Conservation (phyloP, 768 basidiomycete genomes). For the Russula ochroleuca region DNA sequence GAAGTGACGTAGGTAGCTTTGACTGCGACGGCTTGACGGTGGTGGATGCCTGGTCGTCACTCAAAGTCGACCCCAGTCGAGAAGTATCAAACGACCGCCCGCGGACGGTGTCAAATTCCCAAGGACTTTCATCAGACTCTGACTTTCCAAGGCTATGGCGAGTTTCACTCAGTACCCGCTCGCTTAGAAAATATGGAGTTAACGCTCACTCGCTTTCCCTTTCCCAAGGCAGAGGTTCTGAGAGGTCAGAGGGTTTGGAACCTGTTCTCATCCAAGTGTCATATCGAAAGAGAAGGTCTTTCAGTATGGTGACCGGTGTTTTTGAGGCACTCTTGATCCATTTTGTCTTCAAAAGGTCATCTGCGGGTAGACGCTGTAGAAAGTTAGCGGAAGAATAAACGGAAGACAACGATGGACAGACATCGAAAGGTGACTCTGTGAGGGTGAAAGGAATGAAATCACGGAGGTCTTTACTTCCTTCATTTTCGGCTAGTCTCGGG, state of each 20-base stretch:
- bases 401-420: slow-evolving; percentile 35
- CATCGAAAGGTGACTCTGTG: slow-evolving; percentile 74
- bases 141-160: slow-evolving; percentile 20
- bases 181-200: slow-evolving; percentile 16
- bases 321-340: slow-evolving; percentile 84
- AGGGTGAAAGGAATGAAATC: slow-evolving; percentile 85
- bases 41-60: slow-evolving; percentile 30
- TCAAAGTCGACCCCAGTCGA: slow-evolving; percentile 5
- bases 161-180: slow-evolving; percentile 30
- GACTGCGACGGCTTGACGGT: slow-evolving; percentile 52
- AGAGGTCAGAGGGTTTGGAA: slow-evolving; percentile 37
- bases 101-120: slow-evolving; percentile 77
- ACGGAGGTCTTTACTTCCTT: slow-evolving; percentile 79
- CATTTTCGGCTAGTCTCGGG: slow-evolving; percentile 69
- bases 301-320: slow-evolving; percentile 59
- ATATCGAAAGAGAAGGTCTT: slow-evolving; percentile 76
- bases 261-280: slow-evolving; percentile 62
- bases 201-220: slow-evolving; percentile 48
- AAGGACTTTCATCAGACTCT: slow-evolving; percentile 40
- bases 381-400: neutral
- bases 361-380: slow-evolving; percentile 75
- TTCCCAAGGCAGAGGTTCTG: slow-evolving; percentile 68
- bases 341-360: slow-evolving; percentile 80
- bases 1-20: slow-evolving; percentile 70
- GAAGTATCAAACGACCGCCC: slow-evolving; percentile 35